These are phyloP conservation scores for Trichocladium uniseriatum DNA, from an alignment of 495 filamentous ascomycete genomes.

Conservation along the genomic window DNA sequence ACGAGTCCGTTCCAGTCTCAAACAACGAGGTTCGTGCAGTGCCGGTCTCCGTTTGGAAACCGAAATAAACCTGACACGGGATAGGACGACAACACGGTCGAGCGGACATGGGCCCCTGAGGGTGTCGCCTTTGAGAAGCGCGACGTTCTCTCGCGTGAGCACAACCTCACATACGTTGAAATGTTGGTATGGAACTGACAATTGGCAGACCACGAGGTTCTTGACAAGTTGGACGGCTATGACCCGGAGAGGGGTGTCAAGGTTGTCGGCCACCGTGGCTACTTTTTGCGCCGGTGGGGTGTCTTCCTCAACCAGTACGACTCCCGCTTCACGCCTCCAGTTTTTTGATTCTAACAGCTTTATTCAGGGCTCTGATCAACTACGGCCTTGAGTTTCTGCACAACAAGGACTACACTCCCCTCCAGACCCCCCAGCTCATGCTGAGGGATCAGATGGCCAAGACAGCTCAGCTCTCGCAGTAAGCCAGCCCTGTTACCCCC, in stretches of 20 bases:
- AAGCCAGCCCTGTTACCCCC: too few relatives aligned
- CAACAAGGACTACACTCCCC: constrained; percentile 67
- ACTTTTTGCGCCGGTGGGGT: constrained; percentile 82
- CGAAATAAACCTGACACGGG: neutral
- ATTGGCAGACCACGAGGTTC: constrained; percentile 73
- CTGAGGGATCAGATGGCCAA: constrained; percentile 95
- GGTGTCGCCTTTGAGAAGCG: constrained; percentile 57
- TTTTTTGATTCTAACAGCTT: neutral
- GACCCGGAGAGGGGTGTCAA: constrained; percentile 91
- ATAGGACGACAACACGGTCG: constrained; percentile 67
- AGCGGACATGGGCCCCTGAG: constrained; percentile 71
- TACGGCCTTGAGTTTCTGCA: constrained; percentile 86
- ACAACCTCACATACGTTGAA: constrained; percentile 15
- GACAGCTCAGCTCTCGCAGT: constrained; percentile 88
- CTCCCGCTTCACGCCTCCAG: neutral
- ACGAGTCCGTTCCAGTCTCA: constrained; percentile 83
- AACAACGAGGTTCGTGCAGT: constrained; percentile 60
- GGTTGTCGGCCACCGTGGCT: constrained; percentile 90
- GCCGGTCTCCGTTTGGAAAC: neutral
- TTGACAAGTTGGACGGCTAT: constrained; percentile 79
- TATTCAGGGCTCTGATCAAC: constrained; percentile 64
- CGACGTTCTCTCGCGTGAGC: constrained; percentile 25
- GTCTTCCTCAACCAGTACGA: constrained; percentile 60
- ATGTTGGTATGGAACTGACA: constrained; percentile 3
- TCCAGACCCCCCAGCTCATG: constrained; percentile 95